Evolutionary conservation across 164 flowering plant species (phyloP).

Genomic region (Tetrastigma voinierianum): DNA sequence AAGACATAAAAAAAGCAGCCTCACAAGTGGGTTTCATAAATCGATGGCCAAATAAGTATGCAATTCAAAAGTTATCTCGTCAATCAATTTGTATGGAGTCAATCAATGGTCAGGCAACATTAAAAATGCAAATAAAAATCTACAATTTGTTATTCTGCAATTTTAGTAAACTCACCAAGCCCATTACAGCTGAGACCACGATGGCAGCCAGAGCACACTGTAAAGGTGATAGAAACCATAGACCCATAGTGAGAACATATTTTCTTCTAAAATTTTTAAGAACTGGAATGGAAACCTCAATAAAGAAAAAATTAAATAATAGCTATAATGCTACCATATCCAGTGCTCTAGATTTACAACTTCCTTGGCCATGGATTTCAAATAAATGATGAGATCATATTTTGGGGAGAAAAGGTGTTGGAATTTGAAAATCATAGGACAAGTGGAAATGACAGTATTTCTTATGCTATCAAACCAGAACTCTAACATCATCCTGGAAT

Average conservation of each 20-base stretch:
- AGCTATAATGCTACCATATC: not conserved
- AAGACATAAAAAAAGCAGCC: not conserved
- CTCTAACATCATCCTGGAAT: not conserved
- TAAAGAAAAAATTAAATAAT: not conserved
- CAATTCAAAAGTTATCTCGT: not conserved
- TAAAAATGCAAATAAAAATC: not conserved
- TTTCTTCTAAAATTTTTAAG: not conserved
- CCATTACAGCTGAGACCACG: slow-evolving; percentile 91
- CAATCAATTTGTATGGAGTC: too few relatives aligned
- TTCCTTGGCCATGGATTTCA: not conserved
- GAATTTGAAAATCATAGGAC: not conserved
- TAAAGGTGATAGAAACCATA: slow-evolving; percentile 8
- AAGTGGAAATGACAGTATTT: not conserved
- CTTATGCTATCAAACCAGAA: not conserved
- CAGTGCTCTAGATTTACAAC: not conserved
- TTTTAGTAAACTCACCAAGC: slow-evolving; percentile 61
- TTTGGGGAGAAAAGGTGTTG: not conserved
- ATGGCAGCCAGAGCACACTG: slow-evolving; percentile 99
- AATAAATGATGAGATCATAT: not conserved
- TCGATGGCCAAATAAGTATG: not conserved
- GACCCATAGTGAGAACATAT: slow-evolving; percentile 1
- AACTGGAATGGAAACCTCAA: not conserved
- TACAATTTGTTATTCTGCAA: not conserved
- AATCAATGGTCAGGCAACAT: not conserved
- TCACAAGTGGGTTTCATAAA: not conserved